These are phyloP conservation scores for Zygnema cylindricum DNA, from an alignment of 139 green algal species.

Conservation along the genomic window DNA sequence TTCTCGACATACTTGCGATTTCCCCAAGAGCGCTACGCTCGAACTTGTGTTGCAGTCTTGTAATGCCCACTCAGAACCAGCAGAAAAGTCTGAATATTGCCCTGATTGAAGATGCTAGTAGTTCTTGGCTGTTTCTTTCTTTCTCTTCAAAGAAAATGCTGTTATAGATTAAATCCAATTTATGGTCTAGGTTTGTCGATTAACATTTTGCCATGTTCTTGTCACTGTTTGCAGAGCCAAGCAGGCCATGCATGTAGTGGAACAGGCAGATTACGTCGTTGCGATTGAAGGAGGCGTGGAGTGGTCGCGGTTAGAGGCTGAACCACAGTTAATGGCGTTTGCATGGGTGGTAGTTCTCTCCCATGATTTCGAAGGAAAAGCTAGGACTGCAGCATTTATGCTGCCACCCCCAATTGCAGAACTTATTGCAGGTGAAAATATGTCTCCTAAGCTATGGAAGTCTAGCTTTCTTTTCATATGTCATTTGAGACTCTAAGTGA, in stretches of 20 bases:
- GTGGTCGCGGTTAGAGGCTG: constrained; percentile 25
- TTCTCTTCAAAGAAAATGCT: background rate
- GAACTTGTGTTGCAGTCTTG: too few species aligned
- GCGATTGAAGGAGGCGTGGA: constrained; percentile 51
- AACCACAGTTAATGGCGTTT: constrained; percentile 41
- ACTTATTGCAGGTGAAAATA: constrained; percentile 32
- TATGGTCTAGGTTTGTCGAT: background rate
- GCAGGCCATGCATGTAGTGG: background rate
- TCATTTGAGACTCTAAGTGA: too few species aligned
- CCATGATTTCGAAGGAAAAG: constrained; percentile 30
- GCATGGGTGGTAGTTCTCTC: constrained; percentile 45
- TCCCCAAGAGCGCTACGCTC: too few species aligned
- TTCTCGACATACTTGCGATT: too few species aligned
- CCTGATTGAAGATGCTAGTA: background rate
- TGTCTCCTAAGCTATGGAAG: too few species aligned
- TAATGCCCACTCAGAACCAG: too few species aligned
- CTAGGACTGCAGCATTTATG: constrained; percentile 38
- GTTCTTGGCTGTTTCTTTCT: background rate
- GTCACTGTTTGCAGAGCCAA: background rate
- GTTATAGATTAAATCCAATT: background rate
- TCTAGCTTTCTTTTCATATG: too few species aligned
- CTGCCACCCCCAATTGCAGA: constrained; percentile 18
- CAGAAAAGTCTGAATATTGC: background rate
- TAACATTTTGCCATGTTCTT: background rate
- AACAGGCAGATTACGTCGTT: constrained; percentile 44